Evolutionary conservation across 352 stramenopile genomes (phyloP), one percentile per base, ranked within the genome.

Genomic region (Bremia lactucae): DNA sequence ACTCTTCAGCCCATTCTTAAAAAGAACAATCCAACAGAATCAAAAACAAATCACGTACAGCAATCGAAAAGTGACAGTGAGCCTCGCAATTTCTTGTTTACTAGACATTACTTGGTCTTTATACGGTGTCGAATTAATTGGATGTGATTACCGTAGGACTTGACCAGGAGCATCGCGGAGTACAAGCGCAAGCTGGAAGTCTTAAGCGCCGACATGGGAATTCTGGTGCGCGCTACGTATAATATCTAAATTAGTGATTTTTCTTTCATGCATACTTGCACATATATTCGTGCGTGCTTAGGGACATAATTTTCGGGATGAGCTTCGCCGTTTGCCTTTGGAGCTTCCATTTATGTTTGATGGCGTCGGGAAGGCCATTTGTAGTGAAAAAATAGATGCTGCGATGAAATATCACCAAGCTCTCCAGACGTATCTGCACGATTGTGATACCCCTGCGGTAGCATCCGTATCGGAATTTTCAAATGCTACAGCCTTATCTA

Each of bases 11-110:
- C 77, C 77, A 15, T 83, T 84, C 19, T 42, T 86, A 36, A 85
- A 78, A 36, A 87, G 83, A 28, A 65, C 65, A 13, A 85, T 87
- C 23, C 62, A 83, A 48, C 70, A 85, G 46, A 83, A 90, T 35
- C 74, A 90, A 14, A 90, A 90, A 39, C 72, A 87, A 42, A 60
- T 85, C 11, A 66, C 62, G 21, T 72, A 90, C 59, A 86, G 85
- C 49, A 85, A 85, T 38, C 66, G 72, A 45, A 90, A 90, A 48
- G 72, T 79, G 31, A 49, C 62, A 37, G 77, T 89, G 37, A 50
- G 62, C 15, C 21, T 23, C 9, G 3, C n/a, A 11, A 20, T 20
- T 38, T 24, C 21, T 29, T 36, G 4, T 18, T 46, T 16, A 4
- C 4, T 40, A 20, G n/a, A n/a, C n/a, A 33, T 14, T 16, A 13